Base-by-base conservation (phyloP, 495 filamentous ascomycete species). In the Thermochaetoides thermophila region DNA sequence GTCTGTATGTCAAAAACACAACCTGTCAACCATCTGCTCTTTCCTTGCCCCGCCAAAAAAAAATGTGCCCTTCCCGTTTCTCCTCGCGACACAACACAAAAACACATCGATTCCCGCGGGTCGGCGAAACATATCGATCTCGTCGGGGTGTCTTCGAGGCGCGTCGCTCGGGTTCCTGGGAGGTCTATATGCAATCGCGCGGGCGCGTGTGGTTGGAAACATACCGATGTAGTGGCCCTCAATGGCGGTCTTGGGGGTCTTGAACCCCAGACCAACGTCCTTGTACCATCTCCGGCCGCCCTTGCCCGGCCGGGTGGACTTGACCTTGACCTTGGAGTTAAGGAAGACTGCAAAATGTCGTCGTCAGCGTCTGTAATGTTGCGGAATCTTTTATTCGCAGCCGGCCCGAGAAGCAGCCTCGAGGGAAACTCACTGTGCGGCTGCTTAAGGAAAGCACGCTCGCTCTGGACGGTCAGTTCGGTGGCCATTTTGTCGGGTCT, bases 371-470 rank as follows among this genome's bases (percentile, higher is more conserved):
- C 31, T 25, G 35, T 34, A 15, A 14, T 12, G 21, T 41, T 30
- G 20, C 37, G n/a, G n/a, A n/a, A n/a, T n/a, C n/a, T n/a, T n/a
- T 27, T 23, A 34, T 34, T 40, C 16, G 15, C 22, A 4, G 20
- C 32, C 28, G 33, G 21, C 16, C 13, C 8, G 22, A 3, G 27
- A 29, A 35, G 37, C 23, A 20, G 29, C 32, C 13, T 11, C 24
- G 23, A 15, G 30, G 42, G 29, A 40, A 34, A 55, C 52, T 51
- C 41, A 55, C 52, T 92, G 67, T 99, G 91, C 55, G 89, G 91
- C 75, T 97, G 86, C 75, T 94, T 94, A 64, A 93, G 85, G 78
- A 77, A 94, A 69, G 85, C 85, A 66, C 85, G 84, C 78, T 94
- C 85, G 56, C 81, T 84, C 74, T 93, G 85, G 61, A 94, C 85